A percentile compares a stretch with the other conserved stretches of the same genome.
Conservation (phyloP, 169 alveolate genomes). For the Babesia bigemina region DNA sequence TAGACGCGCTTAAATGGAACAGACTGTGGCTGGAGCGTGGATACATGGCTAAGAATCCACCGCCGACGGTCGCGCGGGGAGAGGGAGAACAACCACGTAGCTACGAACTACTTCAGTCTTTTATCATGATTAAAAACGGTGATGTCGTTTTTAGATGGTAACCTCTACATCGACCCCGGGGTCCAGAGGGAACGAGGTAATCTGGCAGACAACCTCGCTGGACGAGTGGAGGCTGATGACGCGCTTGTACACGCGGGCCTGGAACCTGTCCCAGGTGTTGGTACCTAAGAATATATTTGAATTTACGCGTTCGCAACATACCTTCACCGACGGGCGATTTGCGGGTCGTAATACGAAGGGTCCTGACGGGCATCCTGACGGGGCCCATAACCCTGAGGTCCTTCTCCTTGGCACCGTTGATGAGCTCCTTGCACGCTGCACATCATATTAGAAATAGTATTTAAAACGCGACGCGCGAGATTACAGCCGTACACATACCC, state of each 20-base stretch:
- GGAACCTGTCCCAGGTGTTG: slow-evolving; percentile 97
- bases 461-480: background rate
- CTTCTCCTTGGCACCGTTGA: slow-evolving; percentile 92
- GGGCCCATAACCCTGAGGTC: slow-evolving; percentile 93
- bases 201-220: slow-evolving; percentile 93
- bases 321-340: slow-evolving; percentile 98
- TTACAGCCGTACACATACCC: slow-evolving; percentile 66
- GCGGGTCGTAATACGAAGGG: slow-evolving; percentile 93
- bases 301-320: slow-evolving; percentile 15
- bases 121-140: background rate
- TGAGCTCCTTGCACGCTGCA: slow-evolving; percentile 90
- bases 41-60: too few species aligned
- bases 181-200: slow-evolving; percentile 95
- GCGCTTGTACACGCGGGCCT: slow-evolving; percentile 97
- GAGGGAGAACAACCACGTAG: too few species aligned
- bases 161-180: slow-evolving; percentile 97
- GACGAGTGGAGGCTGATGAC: slow-evolving; percentile 95
- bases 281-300: slow-evolving; percentile 77
- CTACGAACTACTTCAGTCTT: background rate
- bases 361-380: slow-evolving; percentile 96
- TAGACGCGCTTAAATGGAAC: too few species aligned
- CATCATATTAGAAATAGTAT: background rate
- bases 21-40: too few species aligned
- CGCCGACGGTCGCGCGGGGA: too few species aligned
- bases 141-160: slow-evolving; percentile 78